A percentile compares a stretch with the other conserved stretches of the same genome.
Conservation (phyloP, 805 yeast species). For the Jamesozyma jinghongensis region DNA sequence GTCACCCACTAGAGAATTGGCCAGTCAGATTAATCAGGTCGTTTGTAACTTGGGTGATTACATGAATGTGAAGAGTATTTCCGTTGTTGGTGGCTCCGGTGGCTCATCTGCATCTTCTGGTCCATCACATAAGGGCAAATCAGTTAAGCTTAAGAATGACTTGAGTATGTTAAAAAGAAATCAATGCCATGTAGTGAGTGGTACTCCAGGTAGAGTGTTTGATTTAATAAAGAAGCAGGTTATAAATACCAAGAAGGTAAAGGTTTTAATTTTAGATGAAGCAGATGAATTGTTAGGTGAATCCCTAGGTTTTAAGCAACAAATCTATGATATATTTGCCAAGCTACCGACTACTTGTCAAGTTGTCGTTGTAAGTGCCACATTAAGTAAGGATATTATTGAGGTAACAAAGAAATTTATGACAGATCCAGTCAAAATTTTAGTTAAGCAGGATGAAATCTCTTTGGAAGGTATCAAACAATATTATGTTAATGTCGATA, state of each 20-base stretch:
- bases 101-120: not conserved
- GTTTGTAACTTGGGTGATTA: slow-evolving; percentile 79
- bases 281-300: slow-evolving; percentile 91
- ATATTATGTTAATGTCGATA: slow-evolving; percentile 80
- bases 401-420: slow-evolving; percentile 87
- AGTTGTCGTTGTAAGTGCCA: slow-evolving; percentile 91
- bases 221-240: slow-evolving; percentile 85
- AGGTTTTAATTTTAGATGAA: slow-evolving; percentile 88
- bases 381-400: slow-evolving; percentile 87
- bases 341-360: slow-evolving; percentile 83
- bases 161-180: slow-evolving; percentile 54
- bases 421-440: slow-evolving; percentile 88
- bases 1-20: slow-evolving; percentile 95
- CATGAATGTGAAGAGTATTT: slow-evolving; percentile 78
- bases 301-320: slow-evolving; percentile 85
- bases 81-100: slow-evolving; percentile 76
- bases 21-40: slow-evolving; percentile 85
- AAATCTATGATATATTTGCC: slow-evolving; percentile 87
- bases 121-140: slow-evolving; percentile 17
- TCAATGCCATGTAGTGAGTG: slow-evolving; percentile 88
- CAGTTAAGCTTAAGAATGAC: slow-evolving; percentile 64
- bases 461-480: slow-evolving; percentile 95
- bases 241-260: slow-evolving; percentile 63
- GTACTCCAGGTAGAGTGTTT: slow-evolving; percentile 92
- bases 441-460: slow-evolving; percentile 92